Conservation (phyloP, 2,329 filamentous ascomycete species). For the Colletotrichum truncatum region DNA sequence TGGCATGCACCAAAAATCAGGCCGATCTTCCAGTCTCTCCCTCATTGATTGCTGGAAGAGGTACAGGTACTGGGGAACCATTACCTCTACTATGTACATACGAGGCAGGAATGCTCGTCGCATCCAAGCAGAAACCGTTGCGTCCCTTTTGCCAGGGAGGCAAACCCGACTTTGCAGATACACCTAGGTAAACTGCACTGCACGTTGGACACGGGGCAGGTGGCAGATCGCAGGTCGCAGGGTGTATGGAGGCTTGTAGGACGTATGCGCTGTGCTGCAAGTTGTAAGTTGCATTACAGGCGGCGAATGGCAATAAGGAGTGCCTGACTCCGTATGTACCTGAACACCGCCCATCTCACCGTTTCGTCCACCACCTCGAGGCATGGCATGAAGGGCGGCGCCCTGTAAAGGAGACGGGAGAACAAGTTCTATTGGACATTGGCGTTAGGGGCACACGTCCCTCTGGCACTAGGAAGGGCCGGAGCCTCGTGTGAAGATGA, state of each 20-base stretch:
- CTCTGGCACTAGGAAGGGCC: background rate
- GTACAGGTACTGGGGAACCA: too few relatives aligned
- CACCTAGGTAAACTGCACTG: slow-evolving; percentile 1
- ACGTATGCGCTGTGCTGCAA: too few relatives aligned
- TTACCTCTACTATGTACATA: too few relatives aligned
- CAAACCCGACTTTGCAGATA: background rate
- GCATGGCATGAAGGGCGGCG: slow-evolving; percentile 5
- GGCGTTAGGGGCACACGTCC: background rate
- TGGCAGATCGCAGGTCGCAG: background rate
- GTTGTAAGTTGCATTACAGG: background rate
- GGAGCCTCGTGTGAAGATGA: slow-evolving; percentile 14
- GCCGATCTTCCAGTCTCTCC: too few relatives aligned
- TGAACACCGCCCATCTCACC: background rate
- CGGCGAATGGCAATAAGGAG: background rate
- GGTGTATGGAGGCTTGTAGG: too few relatives aligned
- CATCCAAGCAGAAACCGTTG: background rate
- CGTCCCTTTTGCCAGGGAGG: too few relatives aligned
- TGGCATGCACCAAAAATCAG: too few relatives aligned
- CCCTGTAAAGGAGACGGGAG: background rate
- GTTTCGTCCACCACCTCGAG: slow-evolving; percentile 14
- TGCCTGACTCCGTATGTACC: background rate
- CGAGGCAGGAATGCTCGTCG: too few relatives aligned
- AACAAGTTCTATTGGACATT: background rate
- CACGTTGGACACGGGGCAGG: slow-evolving; percentile 20
- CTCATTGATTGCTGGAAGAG: too few relatives aligned